A percentile compares a stretch with the other conserved stretches of the same genome.
Conservation (phyloP, 108 stramenopile species). For the Fragilaria radians region DNA sequence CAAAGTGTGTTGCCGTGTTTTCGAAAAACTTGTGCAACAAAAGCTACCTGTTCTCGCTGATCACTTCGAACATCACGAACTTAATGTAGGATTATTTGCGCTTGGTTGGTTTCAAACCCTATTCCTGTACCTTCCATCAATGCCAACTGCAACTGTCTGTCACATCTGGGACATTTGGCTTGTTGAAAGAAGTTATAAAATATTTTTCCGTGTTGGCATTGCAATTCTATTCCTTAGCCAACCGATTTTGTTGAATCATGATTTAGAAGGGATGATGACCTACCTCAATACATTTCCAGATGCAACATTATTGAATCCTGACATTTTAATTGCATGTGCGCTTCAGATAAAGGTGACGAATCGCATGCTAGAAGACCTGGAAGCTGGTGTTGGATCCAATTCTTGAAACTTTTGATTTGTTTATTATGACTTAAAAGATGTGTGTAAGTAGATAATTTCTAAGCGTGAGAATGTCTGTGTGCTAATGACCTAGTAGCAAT, state of each 20-base stretch:
- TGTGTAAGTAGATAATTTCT: too few species aligned
- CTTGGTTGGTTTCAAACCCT: constrained; percentile 90
- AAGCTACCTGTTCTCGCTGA: constrained; percentile 86
- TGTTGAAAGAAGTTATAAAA: constrained; percentile 85
- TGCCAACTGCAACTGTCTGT: constrained; percentile 84
- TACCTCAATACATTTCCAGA: constrained; percentile 89
- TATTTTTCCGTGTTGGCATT: constrained; percentile 84
- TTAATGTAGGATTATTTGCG: constrained; percentile 85
- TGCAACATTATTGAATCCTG: constrained; percentile 78
- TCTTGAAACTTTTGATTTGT: too few species aligned
- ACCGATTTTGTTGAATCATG: constrained; percentile 78
- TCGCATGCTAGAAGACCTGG: constrained; percentile 70
- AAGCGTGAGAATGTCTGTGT: too few species aligned
- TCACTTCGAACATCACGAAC: constrained; percentile 86
- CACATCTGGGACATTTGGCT: constrained; percentile 94
- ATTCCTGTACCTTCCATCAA: constrained; percentile 86
- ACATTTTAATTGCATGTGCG: constrained; percentile 85
- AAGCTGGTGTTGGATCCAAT: too few species aligned
- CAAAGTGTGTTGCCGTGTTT: constrained; percentile 80
- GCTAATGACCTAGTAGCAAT: too few species aligned
- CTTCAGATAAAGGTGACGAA: constrained; percentile 88
- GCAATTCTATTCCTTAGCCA: constrained; percentile 87
- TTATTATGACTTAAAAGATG: too few species aligned
- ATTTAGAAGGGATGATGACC: constrained; percentile 90
- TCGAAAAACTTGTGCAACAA: constrained; percentile 69